Evolutionary conservation across 176 grass and related monocot species (phyloP), one percentile per base, ranked within the genome.

Genomic region (Oryza glumipatula): DNA sequence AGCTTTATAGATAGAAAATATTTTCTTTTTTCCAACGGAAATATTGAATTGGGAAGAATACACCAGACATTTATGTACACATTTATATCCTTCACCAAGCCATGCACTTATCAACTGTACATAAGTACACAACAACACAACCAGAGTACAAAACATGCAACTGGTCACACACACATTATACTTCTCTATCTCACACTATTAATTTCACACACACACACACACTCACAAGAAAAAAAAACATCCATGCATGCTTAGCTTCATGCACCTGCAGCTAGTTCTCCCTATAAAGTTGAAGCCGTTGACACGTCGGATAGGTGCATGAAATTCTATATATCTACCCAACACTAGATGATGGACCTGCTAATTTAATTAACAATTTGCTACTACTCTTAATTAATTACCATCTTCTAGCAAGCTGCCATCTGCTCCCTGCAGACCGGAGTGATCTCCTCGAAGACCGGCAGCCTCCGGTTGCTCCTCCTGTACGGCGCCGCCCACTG

Each of bases 371-470:
- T 54, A 11, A 47, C 46, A 13, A 12, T 47, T 47, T 13, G 46
- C 46, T 48, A 49, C 47, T 15, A 49, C 47, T 15, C 47, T 49
- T 49, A 23, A 44, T 16, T 36, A 41, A 41, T 7, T 41, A 41
- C 39, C 7, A 49, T 67, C 3, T 48, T 4, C 70, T 44, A 90
- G 83, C 88, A 94, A 65, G 92, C 58, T 63, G 58, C 88, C 72
- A 89, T 67, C 32, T 90, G 92, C 80, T 94, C 74, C 77, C 48
- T 87, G 68, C 22, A 41, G 36, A 82, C 39, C 0, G 88, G 76
- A 15, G 92, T 82, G 60, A 97, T 94, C 83, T 92, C 92, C 84
- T 94, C 92, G 80, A 97, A 97, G 10, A 97, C 89, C 4, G 94
- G 94, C 26, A 97, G 83, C 80, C 94, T 80, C 83, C 74, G 76